Evolutionary conservation across 345 rosid species (phyloP), one percentile per base, ranked within the genome.

Genomic region (Citrus trifoliata): DNA sequence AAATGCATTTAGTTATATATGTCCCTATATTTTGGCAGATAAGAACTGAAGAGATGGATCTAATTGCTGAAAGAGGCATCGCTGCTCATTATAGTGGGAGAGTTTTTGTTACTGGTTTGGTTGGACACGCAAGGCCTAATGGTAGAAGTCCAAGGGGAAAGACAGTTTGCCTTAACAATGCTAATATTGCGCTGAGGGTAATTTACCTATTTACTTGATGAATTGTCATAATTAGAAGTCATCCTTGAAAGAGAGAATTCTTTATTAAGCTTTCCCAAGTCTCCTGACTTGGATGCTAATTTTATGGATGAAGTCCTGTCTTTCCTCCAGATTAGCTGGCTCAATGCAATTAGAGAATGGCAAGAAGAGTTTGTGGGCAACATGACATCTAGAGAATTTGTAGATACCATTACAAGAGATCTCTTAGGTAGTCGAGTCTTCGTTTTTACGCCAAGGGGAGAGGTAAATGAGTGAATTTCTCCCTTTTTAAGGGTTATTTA

Each of bases 321-420:
- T 85, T 79, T 78, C 82, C 81, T 83, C 78, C 87, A 93, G 97
- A 76, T 93, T 82, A 91, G 99, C 73, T 96, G 99, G 99, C 94
- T 96, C 59, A 96, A 94, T 81, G 99, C 98, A 71, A 96, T 93
- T 75, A 93, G 99, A 80, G 98, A 96, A 85, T 96, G 99, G 99
- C 99, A 96, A 90, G 97, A 96, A 77, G 98, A 96, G 87, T 96
- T 96, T 73, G 99, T 96, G 66, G 99, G 99, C 83, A 96, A 94
- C 86, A 96, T 96, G 99, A 93, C 89, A 88, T 96, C 99, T 61
- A 93, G 99, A 78, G 99, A 96, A 86, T 96, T 96, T 89, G 99
- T 96, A 40, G 99, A 96, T 80, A 92, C 94, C 56, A 68, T 96
- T 60, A 96, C 99, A 18, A 85, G 92, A 84, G 99, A 96, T 87